Evolutionary conservation across 2,329 filamentous ascomycete genomes (phyloP).

Genomic region (Scytalidium sp.): DNA sequence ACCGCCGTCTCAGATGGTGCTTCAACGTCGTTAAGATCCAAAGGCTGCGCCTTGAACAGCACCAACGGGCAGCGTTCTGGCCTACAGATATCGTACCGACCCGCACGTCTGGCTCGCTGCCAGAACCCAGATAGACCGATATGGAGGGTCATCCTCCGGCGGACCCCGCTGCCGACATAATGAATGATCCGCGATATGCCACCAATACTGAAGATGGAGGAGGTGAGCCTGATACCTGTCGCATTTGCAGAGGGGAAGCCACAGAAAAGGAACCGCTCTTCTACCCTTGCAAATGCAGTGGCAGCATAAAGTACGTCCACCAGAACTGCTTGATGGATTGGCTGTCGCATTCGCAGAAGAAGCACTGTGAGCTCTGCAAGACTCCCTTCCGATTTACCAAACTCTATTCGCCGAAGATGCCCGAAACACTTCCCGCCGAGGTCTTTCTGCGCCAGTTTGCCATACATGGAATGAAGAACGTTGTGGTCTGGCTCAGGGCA

Average conservation of each 20-base stretch:
- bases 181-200: slow-evolving; percentile 53
- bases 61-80: background rate
- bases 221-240: slow-evolving; percentile 70
- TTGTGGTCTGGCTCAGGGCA: slow-evolving; percentile 76
- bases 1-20: slow-evolving; percentile 18
- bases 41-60: slow-evolving; percentile 22
- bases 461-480: slow-evolving; percentile 67
- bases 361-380: slow-evolving; percentile 99
- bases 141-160: background rate
- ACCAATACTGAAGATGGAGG: slow-evolving; percentile 32
- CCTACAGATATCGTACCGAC: background rate
- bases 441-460: slow-evolving; percentile 79
- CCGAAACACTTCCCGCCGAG: slow-evolving; percentile 71
- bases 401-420: slow-evolving; percentile 94
- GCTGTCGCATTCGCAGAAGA: slow-evolving; percentile 98
- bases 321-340: slow-evolving; percentile 98
- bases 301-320: slow-evolving; percentile 97
- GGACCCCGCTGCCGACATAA: slow-evolving; percentile 42
- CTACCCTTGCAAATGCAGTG: slow-evolving; percentile 98
- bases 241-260: slow-evolving; percentile 91
- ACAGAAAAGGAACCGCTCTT: slow-evolving; percentile 82
- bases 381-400: slow-evolving; percentile 98
- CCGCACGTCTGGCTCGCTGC: too few relatives aligned
- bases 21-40: slow-evolving; percentile 13
- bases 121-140: slow-evolving; percentile 8